Evolutionary conservation across 805 yeast genomes (phyloP).

Genomic region (Myxozyma neglecta): DNA sequence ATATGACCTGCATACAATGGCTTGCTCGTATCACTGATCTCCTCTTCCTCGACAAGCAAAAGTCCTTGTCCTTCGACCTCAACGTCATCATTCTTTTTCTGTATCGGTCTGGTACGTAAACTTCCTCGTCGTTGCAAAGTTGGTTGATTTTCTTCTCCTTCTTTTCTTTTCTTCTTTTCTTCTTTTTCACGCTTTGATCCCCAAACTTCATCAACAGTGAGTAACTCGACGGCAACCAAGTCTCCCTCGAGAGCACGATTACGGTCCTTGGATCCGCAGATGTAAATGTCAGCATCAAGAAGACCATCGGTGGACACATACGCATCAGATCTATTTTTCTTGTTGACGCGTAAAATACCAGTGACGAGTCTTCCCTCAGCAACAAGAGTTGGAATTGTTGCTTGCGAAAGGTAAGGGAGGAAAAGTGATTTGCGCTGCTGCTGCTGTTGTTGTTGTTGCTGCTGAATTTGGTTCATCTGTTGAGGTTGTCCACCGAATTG

Average conservation of each 20-base stretch:
- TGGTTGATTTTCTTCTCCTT: conserved; percentile 49
- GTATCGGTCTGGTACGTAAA: conserved; percentile 90
- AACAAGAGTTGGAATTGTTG: conserved; percentile 83
- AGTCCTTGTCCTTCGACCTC: conserved; percentile 98
- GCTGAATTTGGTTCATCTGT: conserved; percentile 26
- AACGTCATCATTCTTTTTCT: conserved; percentile 96
- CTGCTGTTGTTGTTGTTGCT: conserved; percentile 37
- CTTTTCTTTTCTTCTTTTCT: conserved; percentile 89
- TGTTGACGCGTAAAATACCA: conserved; percentile 90
- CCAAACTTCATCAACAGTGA: conserved; percentile 98
- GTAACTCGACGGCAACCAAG: conserved; percentile 89
- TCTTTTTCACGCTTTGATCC: conserved; percentile 93
- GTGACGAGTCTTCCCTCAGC: conserved; percentile 89
- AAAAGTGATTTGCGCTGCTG: conserved; percentile 63
- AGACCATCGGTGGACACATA: conserved; percentile 97
- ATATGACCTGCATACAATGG: conserved; percentile 98
- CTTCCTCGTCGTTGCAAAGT: conserved; percentile 78
- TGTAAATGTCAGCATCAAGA: conserved; percentile 93
- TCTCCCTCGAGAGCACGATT: conserved; percentile 97
- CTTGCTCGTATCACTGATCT: conserved; percentile 85
- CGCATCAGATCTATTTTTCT: conserved; percentile 95
- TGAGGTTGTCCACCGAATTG: conserved; percentile 9
- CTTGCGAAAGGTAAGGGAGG: conserved; percentile 95
- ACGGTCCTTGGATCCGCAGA: conserved; percentile 97
- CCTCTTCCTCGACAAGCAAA: conserved; percentile 90